These are phyloP conservation scores for Barnettozyma vustinii DNA, from an alignment of 805 yeast genomes.

Conservation along the genomic window DNA sequence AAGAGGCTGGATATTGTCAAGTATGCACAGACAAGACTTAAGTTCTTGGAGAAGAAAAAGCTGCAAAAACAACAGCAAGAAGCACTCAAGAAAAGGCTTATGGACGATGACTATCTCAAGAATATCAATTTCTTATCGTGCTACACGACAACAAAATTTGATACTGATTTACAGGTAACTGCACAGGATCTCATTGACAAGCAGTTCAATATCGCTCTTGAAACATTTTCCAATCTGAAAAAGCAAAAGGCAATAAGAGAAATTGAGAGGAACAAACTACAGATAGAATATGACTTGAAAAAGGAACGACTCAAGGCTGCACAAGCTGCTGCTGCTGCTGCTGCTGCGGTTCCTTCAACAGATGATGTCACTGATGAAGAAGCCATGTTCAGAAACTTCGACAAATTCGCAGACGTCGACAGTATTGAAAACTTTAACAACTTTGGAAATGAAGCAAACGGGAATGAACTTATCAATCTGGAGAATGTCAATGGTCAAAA, in stretches of 20 bases:
- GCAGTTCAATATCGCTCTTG: constrained; percentile 28
- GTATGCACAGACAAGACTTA: constrained; percentile 46
- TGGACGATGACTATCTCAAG: constrained; percentile 10
- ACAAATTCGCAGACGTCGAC: constrained; percentile 25
- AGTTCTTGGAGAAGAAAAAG: constrained; percentile 30
- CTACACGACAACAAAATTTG: constrained; percentile 8
- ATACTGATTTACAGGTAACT: constrained; percentile 11
- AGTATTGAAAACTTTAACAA: constrained; percentile 17
- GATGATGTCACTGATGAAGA: constrained; percentile 12
- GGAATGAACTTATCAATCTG: constrained; percentile 17
- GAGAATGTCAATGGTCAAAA: constrained; percentile 16
- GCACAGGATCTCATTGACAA: constrained; percentile 27
- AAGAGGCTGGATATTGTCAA: constrained; percentile 48
- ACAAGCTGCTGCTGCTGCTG: neutral
- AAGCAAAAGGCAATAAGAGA: constrained; percentile 28
- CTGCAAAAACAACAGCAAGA: constrained; percentile 10
- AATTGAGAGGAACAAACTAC: constrained; percentile 17
- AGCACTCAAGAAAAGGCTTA: constrained; percentile 8
- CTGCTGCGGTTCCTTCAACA: neutral
- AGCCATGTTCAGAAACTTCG: constrained; percentile 26
- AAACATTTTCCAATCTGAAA: constrained; percentile 29
- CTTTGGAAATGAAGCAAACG: constrained; percentile 24
- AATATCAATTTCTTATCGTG: constrained; percentile 12
- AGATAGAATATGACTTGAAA: constrained; percentile 11
- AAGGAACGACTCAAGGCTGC: constrained; percentile 7